These are phyloP conservation scores for Fusarium sp. DNA, from an alignment of 2,329 filamentous ascomycete genomes.

Conservation along the genomic window DNA sequence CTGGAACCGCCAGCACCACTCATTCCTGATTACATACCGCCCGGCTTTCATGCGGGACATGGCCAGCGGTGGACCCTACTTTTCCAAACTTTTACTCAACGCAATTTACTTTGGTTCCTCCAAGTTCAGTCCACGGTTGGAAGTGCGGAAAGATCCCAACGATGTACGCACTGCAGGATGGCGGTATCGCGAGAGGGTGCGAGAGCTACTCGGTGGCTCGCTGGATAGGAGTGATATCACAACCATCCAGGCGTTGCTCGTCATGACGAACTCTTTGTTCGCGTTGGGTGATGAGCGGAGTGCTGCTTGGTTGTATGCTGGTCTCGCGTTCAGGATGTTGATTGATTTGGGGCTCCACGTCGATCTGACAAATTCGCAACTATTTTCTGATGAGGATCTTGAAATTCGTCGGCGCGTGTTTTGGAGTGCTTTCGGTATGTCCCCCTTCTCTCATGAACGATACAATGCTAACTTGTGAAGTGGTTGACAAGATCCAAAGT, in stretches of 20 bases:
- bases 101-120: conserved; percentile 59
- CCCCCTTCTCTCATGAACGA: rapidly evolving
- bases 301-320: conserved; percentile 66
- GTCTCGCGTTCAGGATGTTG: conserved; percentile 58
- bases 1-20: conserved; percentile 66
- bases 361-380: conserved; percentile 19
- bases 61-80: conserved; percentile 66
- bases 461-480: background rate
- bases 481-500: conserved; percentile 63
- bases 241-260: conserved; percentile 64
- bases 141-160: conserved; percentile 58
- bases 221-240: conserved; percentile 63
- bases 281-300: conserved; percentile 62
- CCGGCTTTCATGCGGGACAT: conserved; percentile 65
- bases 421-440: conserved; percentile 37
- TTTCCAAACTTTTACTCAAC: conserved; percentile 67
- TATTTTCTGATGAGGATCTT: conserved; percentile 24
- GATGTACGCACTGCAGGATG: conserved; percentile 62
- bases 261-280: conserved; percentile 64
- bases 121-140: conserved; percentile 59
- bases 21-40: conserved; percentile 59
- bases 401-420: conserved; percentile 41
- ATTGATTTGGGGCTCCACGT: conserved; percentile 59
- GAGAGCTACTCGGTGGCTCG: conserved; percentile 58
- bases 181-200: conserved; percentile 59